These are phyloP conservation scores for Pulveroboletus sp. DNA, from an alignment of 768 basidiomycete species.

Conservation along the genomic window DNA sequence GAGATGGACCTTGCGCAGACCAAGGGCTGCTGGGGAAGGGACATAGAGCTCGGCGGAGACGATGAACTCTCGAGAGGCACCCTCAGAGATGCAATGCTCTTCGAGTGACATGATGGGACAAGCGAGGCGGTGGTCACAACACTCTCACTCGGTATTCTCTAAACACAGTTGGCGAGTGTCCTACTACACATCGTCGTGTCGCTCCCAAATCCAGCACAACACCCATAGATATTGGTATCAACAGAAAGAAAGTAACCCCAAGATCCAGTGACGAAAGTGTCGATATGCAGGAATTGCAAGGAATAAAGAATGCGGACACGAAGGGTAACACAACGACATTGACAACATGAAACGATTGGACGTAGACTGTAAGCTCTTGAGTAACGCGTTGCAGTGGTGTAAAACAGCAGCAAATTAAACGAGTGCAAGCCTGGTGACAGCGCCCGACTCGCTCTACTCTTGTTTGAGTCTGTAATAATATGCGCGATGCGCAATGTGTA, in stretches of 20 bases:
- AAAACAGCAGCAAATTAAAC: conserved; percentile 13
- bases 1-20: conserved; percentile 53
- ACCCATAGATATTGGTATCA: conserved; percentile 9
- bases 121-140: not conserved
- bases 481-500: not conserved
- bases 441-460: conserved; percentile 23
- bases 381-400: conserved; percentile 4
- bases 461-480: conserved; percentile 28
- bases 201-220: conserved; percentile 4
- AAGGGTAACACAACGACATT: conserved; percentile 8
- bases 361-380: conserved; percentile 11
- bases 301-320: conserved; percentile 11
- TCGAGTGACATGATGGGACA: conserved; percentile 10
- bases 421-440: not conserved
- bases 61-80: conserved; percentile 45
- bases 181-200: not conserved
- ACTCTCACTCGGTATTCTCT: not conserved
- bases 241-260: conserved; percentile 1
- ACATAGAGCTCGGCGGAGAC: conserved; percentile 61
- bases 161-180: not conserved
- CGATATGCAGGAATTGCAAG: conserved; percentile 11
- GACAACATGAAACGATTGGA: conserved; percentile 12
- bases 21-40: conserved; percentile 44
- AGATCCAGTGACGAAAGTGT: conserved; percentile 8
- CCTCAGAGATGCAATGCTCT: conserved; percentile 6